Base-by-base conservation (phyloP, 1,284 basidiomycete species). In the Irpex rosettiformis region DNA sequence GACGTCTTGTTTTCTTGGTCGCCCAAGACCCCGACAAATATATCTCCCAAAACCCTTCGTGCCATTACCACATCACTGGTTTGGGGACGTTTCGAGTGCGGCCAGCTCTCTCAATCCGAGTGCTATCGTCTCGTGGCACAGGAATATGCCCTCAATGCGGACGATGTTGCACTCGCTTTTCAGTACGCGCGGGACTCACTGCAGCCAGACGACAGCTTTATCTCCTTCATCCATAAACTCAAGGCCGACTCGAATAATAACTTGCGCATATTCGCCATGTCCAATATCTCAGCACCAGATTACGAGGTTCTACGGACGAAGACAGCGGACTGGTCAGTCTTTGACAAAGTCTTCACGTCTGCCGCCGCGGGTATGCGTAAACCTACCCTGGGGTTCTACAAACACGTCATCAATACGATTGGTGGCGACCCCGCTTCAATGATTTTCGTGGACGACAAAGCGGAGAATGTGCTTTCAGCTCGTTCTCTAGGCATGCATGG, bases 1-100 rank as follows among this genome's bases (percentile, higher is more conserved):
- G 83, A 84, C 62, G 82, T 84, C 25, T 72, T 84, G 37, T 84
- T 85, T 67, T 75, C 73, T 43, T 85, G 82, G 82, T 83, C 80
- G 4, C 66, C 80, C 1, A 63, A 75, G 16, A 80, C 80, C 0
- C 74, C 73, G 56, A 80, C 79, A 2, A 68, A 68, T 48, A 77
- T 84, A 54, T 73, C 81, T 5, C 68, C 78, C 0, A 74, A 71
- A 43, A 70, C 68, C 0, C 72, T 84, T 29, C 76, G 73, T 18
- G 67, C 66, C 29, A 79, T 84, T 56, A 71, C 83, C 47, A 71
- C 74, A 43, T 78, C 77, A 4, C 69, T 75, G 3, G 79, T 73
- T 10, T 85, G 84, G 83, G 77, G 72, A 61, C 78, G 80, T 28
- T 85, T 84, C 65, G 84, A 85, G 66, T 73, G 78, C 25, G 80